Base-by-base conservation (phyloP, 2,329 filamentous ascomycete genomes). In the Endocalyx cinctus region DNA sequence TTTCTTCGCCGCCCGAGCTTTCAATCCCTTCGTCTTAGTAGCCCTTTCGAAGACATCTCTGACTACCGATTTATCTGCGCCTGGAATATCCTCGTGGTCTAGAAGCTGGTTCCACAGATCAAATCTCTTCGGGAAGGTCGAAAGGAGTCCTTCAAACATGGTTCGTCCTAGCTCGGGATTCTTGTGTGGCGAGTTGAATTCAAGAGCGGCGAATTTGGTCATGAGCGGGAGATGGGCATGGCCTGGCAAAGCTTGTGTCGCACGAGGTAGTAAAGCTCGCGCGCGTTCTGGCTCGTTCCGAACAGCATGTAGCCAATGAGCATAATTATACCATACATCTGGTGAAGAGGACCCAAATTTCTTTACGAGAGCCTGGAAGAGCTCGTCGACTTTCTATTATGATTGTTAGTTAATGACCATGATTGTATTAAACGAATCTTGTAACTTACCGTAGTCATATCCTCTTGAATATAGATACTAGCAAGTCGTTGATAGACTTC, bases 31-130 rank as follows among this genome's bases (percentile, higher is more conserved):
- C 23, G 73, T 72, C 47, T 74, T 78, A 17, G 75, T 70, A 53
- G 89, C 84, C 27, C 89, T 73, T 64, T 94, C 87, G 55, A 92
- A 97, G 29, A 97, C 66, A 39, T 82, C 79, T 29, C 88, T 73
- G 17, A 89, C 75, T 22, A 70, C 71, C 2, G 64, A 55, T 31
- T 55, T 51, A 34, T 80, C 74, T 10, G 59, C 58, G 22, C 72
- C 70, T n/a, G 57, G 53, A 12, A 60, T 64, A 37, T 78, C 77
- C 66, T 98, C 92, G 35, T 96, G 72, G 55, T 95, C 88, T 2
- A 96, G 65, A 45, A 94, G 80, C 61, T 94, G 82, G 60, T 87
- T 92, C 90, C 90, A 97, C 32, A 97, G 69, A 57, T 96, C 88
- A 39, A 87, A 79, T 58, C 87, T 86, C 69, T 94, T 94, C 28